These are phyloP conservation scores for Populus nigra DNA, from an alignment of 345 rosid species.

Conservation along the genomic window DNA sequence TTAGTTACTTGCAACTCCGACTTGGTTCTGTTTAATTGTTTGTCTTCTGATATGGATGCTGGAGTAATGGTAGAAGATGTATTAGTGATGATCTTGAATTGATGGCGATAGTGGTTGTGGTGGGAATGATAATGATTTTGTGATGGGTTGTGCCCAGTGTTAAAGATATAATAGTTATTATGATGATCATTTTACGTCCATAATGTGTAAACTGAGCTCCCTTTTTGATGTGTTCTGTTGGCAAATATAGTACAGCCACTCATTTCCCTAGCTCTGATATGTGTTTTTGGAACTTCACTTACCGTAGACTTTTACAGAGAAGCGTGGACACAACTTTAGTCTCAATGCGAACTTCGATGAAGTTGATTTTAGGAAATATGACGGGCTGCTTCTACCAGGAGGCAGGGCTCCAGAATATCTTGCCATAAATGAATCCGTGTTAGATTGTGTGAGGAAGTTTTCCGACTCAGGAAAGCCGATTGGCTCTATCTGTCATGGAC, in stretches of 20 bases:
- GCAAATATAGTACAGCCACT: not conserved
- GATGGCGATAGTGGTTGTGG: not conserved
- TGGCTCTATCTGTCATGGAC: constrained; percentile 79
- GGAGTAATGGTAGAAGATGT: not conserved
- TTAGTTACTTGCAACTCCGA: not conserved
- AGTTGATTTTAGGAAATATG: constrained; percentile 49
- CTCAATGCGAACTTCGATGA: constrained; percentile 81
- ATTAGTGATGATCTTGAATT: not conserved
- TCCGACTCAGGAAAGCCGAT: constrained; percentile 58
- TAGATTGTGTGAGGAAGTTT: constrained; percentile 54
- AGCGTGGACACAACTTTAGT: constrained; percentile 77
- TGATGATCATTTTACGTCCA: not conserved
- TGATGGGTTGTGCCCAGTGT: too few relatives aligned
- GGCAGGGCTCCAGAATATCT: constrained; percentile 95
- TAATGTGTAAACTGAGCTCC: not conserved
- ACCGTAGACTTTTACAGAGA: constrained; percentile 62
- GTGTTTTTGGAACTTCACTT: not conserved
- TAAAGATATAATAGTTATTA: too few relatives aligned
- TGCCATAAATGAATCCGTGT: constrained; percentile 54
- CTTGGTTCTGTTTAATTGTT: too few relatives aligned
- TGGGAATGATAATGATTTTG: not conserved
- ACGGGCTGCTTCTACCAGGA: constrained; percentile 80
- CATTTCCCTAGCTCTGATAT: constrained; percentile 4
- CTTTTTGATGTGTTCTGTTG: not conserved
- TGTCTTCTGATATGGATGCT: too few relatives aligned